Conservation (phyloP, 2,329 filamentous ascomycete genomes). For the Ophiocordyceps unilateralis region DNA sequence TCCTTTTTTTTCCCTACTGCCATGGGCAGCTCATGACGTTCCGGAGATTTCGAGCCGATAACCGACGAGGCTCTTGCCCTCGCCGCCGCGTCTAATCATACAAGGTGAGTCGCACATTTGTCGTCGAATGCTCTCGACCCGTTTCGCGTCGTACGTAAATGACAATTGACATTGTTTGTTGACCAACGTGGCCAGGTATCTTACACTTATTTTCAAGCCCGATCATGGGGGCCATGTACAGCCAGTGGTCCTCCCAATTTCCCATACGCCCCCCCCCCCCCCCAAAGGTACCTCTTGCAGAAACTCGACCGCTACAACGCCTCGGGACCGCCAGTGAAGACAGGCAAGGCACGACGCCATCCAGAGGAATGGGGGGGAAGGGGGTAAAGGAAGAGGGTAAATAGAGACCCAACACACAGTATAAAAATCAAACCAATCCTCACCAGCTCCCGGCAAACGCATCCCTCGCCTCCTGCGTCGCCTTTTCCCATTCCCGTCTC, state of each 20-base stretch:
- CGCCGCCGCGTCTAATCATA: background rate
- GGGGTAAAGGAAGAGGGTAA: background rate
- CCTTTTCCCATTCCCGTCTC: conserved; percentile 20
- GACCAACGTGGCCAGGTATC: conserved; percentile 9
- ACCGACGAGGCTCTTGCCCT: too few relatives aligned
- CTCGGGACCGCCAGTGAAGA: background rate
- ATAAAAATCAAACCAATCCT: conserved; percentile 3
- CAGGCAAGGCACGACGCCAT: background rate
- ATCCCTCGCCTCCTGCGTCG: conserved; percentile 22
- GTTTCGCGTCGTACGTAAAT: background rate
- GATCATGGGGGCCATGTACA: conserved; percentile 4
- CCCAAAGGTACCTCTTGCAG: background rate
- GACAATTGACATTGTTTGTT: background rate
- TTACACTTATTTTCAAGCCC: conserved; percentile 7
- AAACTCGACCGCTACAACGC: background rate
- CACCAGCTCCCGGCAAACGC: conserved; percentile 20
- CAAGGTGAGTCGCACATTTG: too few relatives aligned
- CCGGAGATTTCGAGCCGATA: too few relatives aligned
- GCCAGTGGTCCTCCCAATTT: background rate
- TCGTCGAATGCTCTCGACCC: too few relatives aligned
- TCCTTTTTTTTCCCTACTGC: background rate
- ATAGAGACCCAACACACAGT: background rate
- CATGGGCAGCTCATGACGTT: too few relatives aligned
- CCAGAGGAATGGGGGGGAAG: background rate
- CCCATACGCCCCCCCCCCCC: background rate